These are phyloP conservation scores for Sclerotinia trifoliorum DNA, from an alignment of 2,329 filamentous ascomycete genomes.

Conservation along the genomic window DNA sequence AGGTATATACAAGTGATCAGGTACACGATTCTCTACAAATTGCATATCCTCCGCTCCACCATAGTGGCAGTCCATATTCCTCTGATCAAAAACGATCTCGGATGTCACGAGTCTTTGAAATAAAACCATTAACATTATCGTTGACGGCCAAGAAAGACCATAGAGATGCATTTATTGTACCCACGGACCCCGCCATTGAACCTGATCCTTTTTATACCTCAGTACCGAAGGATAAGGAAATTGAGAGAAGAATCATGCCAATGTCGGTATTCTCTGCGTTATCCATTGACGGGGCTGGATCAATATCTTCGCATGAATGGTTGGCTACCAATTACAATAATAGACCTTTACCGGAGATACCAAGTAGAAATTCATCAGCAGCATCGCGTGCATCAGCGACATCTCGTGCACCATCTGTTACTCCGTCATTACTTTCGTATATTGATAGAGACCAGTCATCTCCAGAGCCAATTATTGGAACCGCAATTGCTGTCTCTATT, in stretches of 20 bases:
- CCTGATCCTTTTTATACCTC: conserved; percentile 14
- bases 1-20: conserved; percentile 23
- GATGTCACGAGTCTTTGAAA: conserved; percentile 4
- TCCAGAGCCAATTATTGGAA: conserved; percentile 28
- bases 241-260: not conserved
- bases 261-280: not conserved
- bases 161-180: conserved; percentile 17
- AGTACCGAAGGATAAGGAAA: not conserved
- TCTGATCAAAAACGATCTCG: not conserved
- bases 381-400: conserved; percentile 16
- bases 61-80: not conserved
- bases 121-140: not conserved
- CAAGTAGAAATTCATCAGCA: conserved; percentile 16
- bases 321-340: conserved; percentile 11
- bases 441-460: conserved; percentile 27
- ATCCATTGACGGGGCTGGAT: conserved; percentile 10
- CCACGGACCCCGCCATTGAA: not conserved
- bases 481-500: conserved; percentile 25
- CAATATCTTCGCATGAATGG: conserved; percentile 6
- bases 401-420: conserved; percentile 27
- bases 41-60: conserved; percentile 5
- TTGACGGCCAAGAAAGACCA: conserved; percentile 10
- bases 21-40: conserved; percentile 15
- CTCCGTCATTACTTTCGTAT: conserved; percentile 27
- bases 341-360: conserved; percentile 17